Evolutionary conservation across 1,284 basidiomycete species (phyloP).

Genomic region (Cryptococcus sp.): DNA sequence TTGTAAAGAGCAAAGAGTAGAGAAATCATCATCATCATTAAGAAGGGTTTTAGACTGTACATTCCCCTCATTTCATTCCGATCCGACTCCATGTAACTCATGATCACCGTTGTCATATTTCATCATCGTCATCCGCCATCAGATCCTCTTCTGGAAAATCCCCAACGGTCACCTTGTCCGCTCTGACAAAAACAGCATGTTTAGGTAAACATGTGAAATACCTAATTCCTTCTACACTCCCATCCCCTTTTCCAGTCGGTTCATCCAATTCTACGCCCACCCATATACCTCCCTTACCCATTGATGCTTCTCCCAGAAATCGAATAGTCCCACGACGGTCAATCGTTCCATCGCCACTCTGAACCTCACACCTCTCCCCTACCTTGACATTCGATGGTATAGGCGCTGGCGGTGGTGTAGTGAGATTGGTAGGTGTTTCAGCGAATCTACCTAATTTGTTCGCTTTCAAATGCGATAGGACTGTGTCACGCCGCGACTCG

Average conservation of each 20-base stretch:
- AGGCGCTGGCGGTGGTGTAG: constrained; percentile 24
- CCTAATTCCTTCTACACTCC: constrained; percentile 75
- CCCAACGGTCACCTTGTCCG: constrained; percentile 76
- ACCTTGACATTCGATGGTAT: constrained; percentile 31
- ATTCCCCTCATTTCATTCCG: background rate
- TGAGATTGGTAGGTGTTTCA: constrained; percentile 28
- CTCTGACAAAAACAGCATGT: constrained; percentile 81
- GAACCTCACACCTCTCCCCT: constrained; percentile 76
- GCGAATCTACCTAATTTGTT: constrained; percentile 89
- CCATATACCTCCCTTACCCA: constrained; percentile 67
- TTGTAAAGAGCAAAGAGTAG: too few species aligned
- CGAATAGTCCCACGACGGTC: constrained; percentile 76
- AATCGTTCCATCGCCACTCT: constrained; percentile 54
- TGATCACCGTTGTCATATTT: constrained; percentile 55
- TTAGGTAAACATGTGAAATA: constrained; percentile 78
- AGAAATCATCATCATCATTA: constrained; percentile 3
- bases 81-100: background rate
- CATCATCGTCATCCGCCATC: constrained; percentile 60
- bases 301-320: constrained; percentile 76
- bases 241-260: constrained; percentile 92
- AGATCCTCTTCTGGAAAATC: constrained; percentile 81
- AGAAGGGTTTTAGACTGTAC: background rate
- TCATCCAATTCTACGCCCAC: constrained; percentile 95
- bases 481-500: constrained; percentile 72
- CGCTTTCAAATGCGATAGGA: constrained; percentile 82